These are phyloP conservation scores for Quercus ilex DNA, from an alignment of 306 rosid species.

Conservation along the genomic window DNA sequence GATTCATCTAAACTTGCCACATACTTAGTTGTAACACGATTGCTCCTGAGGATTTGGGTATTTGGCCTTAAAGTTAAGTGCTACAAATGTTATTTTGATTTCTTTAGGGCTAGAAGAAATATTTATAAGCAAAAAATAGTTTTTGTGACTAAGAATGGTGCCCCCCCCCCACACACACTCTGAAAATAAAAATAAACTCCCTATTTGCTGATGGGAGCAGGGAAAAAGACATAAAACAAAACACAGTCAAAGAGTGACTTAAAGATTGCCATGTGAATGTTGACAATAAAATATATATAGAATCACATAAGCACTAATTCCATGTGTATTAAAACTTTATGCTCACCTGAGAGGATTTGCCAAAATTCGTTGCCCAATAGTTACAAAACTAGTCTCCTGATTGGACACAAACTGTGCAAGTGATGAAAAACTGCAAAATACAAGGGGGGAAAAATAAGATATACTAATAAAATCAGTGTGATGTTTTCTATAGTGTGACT, in stretches of 20 bases:
- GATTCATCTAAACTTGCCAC: background rate
- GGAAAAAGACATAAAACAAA: background rate
- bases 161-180: no score
- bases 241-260: no score
- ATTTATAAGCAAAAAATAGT: no score
- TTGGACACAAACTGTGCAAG: constrained; percentile 99
- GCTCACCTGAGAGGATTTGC: constrained; percentile 92
- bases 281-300: background rate
- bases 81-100: background rate
- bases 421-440: constrained; percentile 84
- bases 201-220: background rate
- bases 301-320: background rate
- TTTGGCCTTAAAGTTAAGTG: background rate
- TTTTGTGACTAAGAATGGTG: background rate
- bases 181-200: background rate
- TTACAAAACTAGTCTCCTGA: constrained; percentile 95
- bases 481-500: background rate
- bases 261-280: no score
- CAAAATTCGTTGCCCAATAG: constrained; percentile 89
- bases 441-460: constrained; percentile 10
- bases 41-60: background rate
- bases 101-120: background rate
- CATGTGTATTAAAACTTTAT: background rate
- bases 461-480: background rate
- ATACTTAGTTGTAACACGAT: background rate